Evolutionary conservation across 1,284 basidiomycete genomes (phyloP).

Genomic region (Afroboletus lepidellus): DNA sequence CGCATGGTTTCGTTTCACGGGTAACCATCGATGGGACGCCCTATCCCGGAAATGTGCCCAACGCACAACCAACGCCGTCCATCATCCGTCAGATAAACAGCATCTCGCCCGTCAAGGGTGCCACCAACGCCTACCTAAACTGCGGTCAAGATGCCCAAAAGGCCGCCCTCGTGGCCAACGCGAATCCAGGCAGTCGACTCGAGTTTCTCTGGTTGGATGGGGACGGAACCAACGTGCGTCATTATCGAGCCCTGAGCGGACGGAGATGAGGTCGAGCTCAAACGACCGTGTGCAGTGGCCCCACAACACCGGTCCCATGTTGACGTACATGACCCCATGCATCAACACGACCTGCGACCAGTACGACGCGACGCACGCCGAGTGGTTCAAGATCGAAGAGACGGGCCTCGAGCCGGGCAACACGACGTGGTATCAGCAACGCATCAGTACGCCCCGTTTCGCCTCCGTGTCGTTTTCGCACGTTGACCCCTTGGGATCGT

Average conservation of each 20-base stretch:
- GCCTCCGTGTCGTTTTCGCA: too few relatives aligned
- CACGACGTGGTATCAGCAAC: conserved; percentile 34
- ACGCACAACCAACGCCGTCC: conserved; percentile 40
- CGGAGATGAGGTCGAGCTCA: background rate
- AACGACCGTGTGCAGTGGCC: conserved; percentile 51
- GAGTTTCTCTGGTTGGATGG: conserved; percentile 60
- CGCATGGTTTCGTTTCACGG: conserved; percentile 57
- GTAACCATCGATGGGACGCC: conserved; percentile 55
- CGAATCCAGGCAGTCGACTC: conserved; percentile 62
- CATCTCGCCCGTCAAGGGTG: conserved; percentile 62
- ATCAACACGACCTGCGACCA: conserved; percentile 54
- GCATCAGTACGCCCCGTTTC: conserved; percentile 29
- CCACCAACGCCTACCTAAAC: conserved; percentile 54
- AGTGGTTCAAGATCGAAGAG: conserved; percentile 71
- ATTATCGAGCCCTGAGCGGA: too few relatives aligned
- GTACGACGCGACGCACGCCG: conserved; percentile 54
- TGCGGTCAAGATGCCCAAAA: conserved; percentile 60
- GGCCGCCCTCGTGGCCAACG: conserved; percentile 53
- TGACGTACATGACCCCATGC: conserved; percentile 72
- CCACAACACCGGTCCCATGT: conserved; percentile 67
- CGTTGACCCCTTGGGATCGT: conserved; percentile 3
- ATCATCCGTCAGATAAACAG: conserved; percentile 60
- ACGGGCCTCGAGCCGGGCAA: conserved; percentile 39
- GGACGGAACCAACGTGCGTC: conserved; percentile 26
- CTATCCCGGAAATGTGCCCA: conserved; percentile 55